Percentiles rank a stretch among this genome's conserved stretches.
These are phyloP conservation scores for Phytophthora cactorum DNA, from an alignment of 352 stramenopile species.

Conservation along the genomic window DNA sequence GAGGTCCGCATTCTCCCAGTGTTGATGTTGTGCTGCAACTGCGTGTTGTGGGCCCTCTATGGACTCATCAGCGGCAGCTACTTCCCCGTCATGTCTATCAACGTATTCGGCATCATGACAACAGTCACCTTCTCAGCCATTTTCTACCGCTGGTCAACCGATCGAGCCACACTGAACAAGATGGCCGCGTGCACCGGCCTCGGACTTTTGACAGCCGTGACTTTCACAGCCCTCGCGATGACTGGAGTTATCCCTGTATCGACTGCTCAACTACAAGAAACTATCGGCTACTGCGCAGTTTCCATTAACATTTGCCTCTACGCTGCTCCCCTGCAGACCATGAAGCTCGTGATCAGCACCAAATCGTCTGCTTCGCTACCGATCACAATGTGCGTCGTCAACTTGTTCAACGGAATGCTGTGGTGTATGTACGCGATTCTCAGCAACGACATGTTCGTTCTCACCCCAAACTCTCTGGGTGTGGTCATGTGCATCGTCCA, in stretches of 20 bases:
- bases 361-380: constrained; percentile 53
- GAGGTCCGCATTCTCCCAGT: constrained; percentile 48
- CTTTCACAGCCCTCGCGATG: constrained; percentile 26
- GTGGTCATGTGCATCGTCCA: constrained; percentile 34
- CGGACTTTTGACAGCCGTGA: constrained; percentile 13
- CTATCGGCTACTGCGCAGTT: constrained; percentile 45
- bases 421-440: constrained; percentile 58
- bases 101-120: constrained; percentile 44
- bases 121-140: constrained; percentile 39
- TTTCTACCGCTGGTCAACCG: constrained; percentile 29
- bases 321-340: constrained; percentile 51
- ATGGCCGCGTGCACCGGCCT: constrained; percentile 19
- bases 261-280: constrained; percentile 23
- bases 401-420: constrained; percentile 47
- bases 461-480: constrained; percentile 47
- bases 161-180: constrained; percentile 19
- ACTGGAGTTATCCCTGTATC: constrained; percentile 26
- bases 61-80: constrained; percentile 38
- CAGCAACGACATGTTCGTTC: constrained; percentile 46
- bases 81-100: constrained; percentile 51
- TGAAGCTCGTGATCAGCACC: constrained; percentile 43
- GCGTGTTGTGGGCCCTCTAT: constrained; percentile 48
- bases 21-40: constrained; percentile 48
- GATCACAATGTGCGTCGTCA: constrained; percentile 50
- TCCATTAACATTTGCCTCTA: constrained; percentile 51